Base-by-base conservation (phyloP, 164 flowering plant species). In the Buxus sempervirens region DNA sequence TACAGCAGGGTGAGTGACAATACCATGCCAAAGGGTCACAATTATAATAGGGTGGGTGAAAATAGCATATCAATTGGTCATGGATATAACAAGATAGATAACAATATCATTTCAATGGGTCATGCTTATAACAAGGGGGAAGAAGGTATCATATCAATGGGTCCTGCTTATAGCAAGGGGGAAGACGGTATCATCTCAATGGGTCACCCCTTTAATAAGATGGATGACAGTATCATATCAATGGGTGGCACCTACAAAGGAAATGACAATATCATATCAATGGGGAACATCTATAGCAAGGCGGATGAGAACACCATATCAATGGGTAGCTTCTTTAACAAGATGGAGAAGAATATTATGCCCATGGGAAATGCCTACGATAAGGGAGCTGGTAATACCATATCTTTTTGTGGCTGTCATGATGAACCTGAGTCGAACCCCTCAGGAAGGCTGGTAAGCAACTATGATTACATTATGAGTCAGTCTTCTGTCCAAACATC, bases 401-500 rank as follows among this genome's bases (percentile, higher is more conserved):
- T 77, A 10, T 69, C 68, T 42, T 48, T 64, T 38, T 19, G 54
- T 70, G 82, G 82, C 45, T 82, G 76, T 57, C 68, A 48, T 10
- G 72, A 62, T 54, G 73, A 64, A 36, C 57, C 73, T 22, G 63
- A 57, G 26, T 27, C 36, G 0, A 51, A 65, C 21, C 20, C 66
- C 41, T 63, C 75, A 25, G 78, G 73, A 20, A 65, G 75, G 70
- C 80, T 82, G 19, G n/a, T 73, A 38, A 73, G 76, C 69, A 72
- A 62, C 72, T 85, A 77, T 75, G 81, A 78, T 38, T 63, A 75
- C 53, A 54, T 77, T 59, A 60, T 61, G 64, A 59, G 68, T 75
- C 84, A 75, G 54, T 60, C 82, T 61, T 73, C 83, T 19, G 66
- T 61, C 63, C 81, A 76, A 60, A 65, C 60, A 53, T 59, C 80